Evolutionary conservation across 805 yeast genomes (phyloP).

Genomic region (Saccharomyces cerevisiae): DNA sequence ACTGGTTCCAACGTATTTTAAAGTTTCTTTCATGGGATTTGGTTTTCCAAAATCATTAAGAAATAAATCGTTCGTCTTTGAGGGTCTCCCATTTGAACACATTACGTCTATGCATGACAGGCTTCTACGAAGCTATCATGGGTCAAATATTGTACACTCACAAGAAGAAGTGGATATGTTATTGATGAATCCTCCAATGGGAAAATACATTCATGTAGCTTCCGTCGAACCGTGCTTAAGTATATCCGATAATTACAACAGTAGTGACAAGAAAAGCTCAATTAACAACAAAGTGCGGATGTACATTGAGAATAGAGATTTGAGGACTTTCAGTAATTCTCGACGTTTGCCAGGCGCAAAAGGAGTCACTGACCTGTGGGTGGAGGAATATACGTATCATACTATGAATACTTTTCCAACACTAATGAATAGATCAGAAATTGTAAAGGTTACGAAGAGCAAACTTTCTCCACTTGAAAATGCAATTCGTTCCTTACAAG

Average conservation of each 20-base stretch:
- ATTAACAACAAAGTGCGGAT: constrained; percentile 53
- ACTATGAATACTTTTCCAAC: constrained; percentile 77
- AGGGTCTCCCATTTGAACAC: constrained; percentile 83
- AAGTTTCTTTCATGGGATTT: constrained; percentile 70
- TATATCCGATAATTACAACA: constrained; percentile 33
- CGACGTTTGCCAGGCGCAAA: constrained; percentile 68
- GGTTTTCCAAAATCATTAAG: constrained; percentile 77
- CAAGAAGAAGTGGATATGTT: constrained; percentile 50
- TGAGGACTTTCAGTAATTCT: constrained; percentile 60
- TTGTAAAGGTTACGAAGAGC: constrained; percentile 39
- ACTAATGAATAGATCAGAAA: constrained; percentile 75
- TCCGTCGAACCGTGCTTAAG: constrained; percentile 53
- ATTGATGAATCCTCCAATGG: constrained; percentile 47
- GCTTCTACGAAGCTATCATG: constrained; percentile 66
- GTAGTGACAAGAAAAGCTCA: constrained; percentile 34
- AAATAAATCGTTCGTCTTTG: constrained; percentile 71
- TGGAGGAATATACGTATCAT: constrained; percentile 75
- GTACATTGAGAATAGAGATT: constrained; percentile 66
- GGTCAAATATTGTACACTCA: constrained; percentile 57
- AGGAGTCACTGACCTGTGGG: constrained; percentile 72
- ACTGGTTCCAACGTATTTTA: constrained; percentile 67
- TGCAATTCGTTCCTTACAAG: constrained; percentile 59
- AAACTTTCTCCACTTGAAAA: constrained; percentile 78
- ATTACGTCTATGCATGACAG: constrained; percentile 75
- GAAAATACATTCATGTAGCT: constrained; percentile 64